phyloP scores from a whole-genome alignment of 2,329 filamentous ascomycete genomes.

The Beauveria australis region DNA sequence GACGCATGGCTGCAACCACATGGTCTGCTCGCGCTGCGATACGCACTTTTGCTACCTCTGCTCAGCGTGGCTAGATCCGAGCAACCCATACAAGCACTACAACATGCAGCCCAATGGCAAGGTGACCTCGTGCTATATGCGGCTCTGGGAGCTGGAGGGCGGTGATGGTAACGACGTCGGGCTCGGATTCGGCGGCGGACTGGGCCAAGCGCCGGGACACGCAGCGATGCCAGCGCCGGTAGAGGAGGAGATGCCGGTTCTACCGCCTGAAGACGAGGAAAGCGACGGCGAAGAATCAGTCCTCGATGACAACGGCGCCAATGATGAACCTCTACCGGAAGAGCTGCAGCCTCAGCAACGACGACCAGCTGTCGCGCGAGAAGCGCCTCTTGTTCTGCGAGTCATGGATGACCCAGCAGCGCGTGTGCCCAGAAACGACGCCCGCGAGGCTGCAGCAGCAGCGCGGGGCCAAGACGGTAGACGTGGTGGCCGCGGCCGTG shows the following conservation, averaged over 20 bases:
- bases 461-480: conserved; percentile 18
- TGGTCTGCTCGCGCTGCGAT: conserved; percentile 84
- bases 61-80: conserved; percentile 71
- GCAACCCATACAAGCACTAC: conserved; percentile 84
- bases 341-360: not conserved
- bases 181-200: conserved; percentile 34
- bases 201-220: conserved; percentile 12
- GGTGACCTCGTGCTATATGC: conserved; percentile 65
- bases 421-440: conserved; percentile 4
- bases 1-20: conserved; percentile 91
- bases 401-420: conserved; percentile 34
- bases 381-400: conserved; percentile 49
- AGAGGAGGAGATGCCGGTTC: conserved; percentile 15
- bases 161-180: conserved; percentile 59
- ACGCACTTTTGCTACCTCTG: conserved; percentile 96
- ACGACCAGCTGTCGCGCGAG: conserved; percentile 38
- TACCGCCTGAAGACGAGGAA: conserved; percentile 23
- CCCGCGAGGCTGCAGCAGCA: conserved; percentile 15
- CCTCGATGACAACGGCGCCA: not conserved
- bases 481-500: conserved; percentile 21
- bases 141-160: conserved; percentile 81
- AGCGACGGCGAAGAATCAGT: conserved; percentile 22
- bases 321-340: not conserved
- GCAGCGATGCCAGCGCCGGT: conserved; percentile 13
- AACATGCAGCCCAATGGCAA: conserved; percentile 51